Evolutionary conservation across 2,329 filamentous ascomycete species (phyloP), one percentile per base, ranked within the genome.

Genomic region (Dothideomycetes sp.): DNA sequence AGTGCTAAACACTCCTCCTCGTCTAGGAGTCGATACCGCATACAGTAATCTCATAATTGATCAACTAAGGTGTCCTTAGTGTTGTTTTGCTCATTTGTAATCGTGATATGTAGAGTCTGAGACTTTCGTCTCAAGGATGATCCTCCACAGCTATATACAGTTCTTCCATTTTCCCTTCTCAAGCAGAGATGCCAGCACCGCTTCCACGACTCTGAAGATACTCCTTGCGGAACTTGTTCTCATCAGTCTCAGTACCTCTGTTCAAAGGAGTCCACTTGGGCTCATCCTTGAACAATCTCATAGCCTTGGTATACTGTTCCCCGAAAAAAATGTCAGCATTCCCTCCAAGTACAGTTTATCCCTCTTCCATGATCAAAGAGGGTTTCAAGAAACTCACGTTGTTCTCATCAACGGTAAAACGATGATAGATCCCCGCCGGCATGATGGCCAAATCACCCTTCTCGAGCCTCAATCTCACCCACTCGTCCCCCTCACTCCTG

Each of bases 181-280:
- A 40, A n/a, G 37, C 33, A 41, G 22, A 43, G 35, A 30, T 30
- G 29, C 13, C 37, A 36, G 43, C 34, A 37, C 43, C 40, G 35
- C 35, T 24, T 20, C 30, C 22, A 20, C 34, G 41, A 25, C 47
- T 51, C 45, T 66, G 59, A 23, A 94, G 67, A 55, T 98, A 98
- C 34, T 78, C 75, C 70, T 85, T 76, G 44, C 91, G 77, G 60
- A 80, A 83, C 38, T 72, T 65, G 64, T 96, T 98, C 45, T 60
- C 60, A 58, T 96, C 86, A 30, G 94, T 74, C 34, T 89, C 82
- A 4, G 68, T 64, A 5, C 74, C 77, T 43, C 91, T 78, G 67
- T 94, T 94, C 51, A 98, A 64, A 11, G 91, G 84, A 24, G 87
- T 96, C 91, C 91, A 98, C 66, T 96, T 95, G 23, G 91, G 91